A percentile compares a stretch with the other conserved stretches of the same genome.
These are phyloP conservation scores for Zygotorulaspora danielsina DNA, from an alignment of 805 yeast genomes.

Conservation along the genomic window DNA sequence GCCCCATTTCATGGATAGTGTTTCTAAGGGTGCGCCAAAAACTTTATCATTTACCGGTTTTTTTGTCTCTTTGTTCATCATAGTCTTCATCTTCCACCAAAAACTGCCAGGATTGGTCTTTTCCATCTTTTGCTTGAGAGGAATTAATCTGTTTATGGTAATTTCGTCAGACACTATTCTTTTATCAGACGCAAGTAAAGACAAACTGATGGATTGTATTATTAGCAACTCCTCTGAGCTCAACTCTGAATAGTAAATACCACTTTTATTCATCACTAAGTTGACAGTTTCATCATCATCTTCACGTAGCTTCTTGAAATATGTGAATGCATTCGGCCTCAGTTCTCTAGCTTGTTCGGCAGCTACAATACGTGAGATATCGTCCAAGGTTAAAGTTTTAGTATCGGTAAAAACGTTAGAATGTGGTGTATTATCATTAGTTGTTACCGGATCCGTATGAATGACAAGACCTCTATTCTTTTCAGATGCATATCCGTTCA, in stretches of 20 bases:
- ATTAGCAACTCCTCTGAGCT: conserved; percentile 42
- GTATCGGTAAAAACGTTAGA: conserved; percentile 61
- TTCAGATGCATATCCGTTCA: conserved; percentile 17
- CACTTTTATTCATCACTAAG: conserved; percentile 25
- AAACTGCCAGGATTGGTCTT: conserved; percentile 23
- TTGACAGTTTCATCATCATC: conserved; percentile 25
- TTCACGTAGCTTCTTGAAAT: conserved; percentile 48
- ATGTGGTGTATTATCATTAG: conserved; percentile 38
- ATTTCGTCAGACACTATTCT: conserved; percentile 16
- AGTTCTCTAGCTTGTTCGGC: conserved; percentile 94
- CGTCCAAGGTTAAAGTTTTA: conserved; percentile 86
- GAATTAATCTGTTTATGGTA: conserved; percentile 30
- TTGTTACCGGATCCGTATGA: conserved; percentile 38
- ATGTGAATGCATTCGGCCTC: conserved; percentile 87
- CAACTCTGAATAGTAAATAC: conserved; percentile 57
- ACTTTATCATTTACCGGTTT: conserved; percentile 41
- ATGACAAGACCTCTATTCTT: conserved; percentile 33
- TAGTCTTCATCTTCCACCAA: conserved; percentile 32
- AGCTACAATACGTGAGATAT: conserved; percentile 94
- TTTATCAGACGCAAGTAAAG: conserved; percentile 29
- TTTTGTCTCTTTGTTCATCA: conserved; percentile 28
- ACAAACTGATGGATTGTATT: conserved; percentile 52
- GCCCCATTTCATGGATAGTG: conserved; percentile 65
- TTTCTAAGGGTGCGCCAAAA: conserved; percentile 74
- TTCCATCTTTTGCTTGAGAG: conserved; percentile 74